Evolutionary conservation across 2,329 filamentous ascomycete species (phyloP).

Genomic region (Claviceps sp.): DNA sequence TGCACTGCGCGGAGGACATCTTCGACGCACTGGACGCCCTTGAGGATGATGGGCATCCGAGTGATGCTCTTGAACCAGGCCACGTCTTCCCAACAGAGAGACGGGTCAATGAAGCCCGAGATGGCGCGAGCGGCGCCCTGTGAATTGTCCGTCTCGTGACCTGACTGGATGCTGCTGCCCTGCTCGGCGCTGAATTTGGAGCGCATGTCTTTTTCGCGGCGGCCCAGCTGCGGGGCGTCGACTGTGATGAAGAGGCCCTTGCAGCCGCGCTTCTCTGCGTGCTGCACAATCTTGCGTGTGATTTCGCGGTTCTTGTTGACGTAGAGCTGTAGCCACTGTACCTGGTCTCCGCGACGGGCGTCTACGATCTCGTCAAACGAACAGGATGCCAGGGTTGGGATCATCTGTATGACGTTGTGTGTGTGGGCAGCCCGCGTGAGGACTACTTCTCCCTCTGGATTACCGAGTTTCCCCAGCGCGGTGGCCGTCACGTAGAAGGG

Average conservation of each 20-base stretch:
- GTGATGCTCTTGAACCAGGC: slow-evolving; percentile 88
- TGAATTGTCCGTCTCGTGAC: slow-evolving; percentile 63
- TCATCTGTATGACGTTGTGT: slow-evolving; percentile 95
- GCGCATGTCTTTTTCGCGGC: slow-evolving; percentile 96
- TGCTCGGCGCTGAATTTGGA: slow-evolving; percentile 73
- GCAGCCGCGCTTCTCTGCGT: slow-evolving; percentile 85
- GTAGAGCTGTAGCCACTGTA: slow-evolving; percentile 95
- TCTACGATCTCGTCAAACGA: slow-evolving; percentile 96
- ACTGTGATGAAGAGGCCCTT: slow-evolving; percentile 97
- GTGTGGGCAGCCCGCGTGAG: slow-evolving; percentile 72
- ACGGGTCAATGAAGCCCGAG: slow-evolving; percentile 90
- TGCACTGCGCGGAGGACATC: slow-evolving; percentile 84
- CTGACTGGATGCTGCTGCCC: slow-evolving; percentile 70
- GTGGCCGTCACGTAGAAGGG: slow-evolving; percentile 97
- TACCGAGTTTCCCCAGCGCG: slow-evolving; percentile 84
- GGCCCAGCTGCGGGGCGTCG: slow-evolving; percentile 87
- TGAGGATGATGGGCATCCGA: slow-evolving; percentile 87
- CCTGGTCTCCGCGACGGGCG: slow-evolving; percentile 61
- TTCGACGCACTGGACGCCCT: slow-evolving; percentile 92
- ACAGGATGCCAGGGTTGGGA: slow-evolving; percentile 90
- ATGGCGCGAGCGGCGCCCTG: slow-evolving; percentile 94
- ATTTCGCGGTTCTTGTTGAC: slow-evolving; percentile 92
- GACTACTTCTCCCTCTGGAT: slow-evolving; percentile 87
- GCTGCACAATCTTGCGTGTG: slow-evolving; percentile 78
- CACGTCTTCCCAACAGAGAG: slow-evolving; percentile 86